Base-by-base conservation (phyloP, 2,329 filamentous ascomycete genomes). In the Ophiocordyceps polyrhachis-furcata region DNA sequence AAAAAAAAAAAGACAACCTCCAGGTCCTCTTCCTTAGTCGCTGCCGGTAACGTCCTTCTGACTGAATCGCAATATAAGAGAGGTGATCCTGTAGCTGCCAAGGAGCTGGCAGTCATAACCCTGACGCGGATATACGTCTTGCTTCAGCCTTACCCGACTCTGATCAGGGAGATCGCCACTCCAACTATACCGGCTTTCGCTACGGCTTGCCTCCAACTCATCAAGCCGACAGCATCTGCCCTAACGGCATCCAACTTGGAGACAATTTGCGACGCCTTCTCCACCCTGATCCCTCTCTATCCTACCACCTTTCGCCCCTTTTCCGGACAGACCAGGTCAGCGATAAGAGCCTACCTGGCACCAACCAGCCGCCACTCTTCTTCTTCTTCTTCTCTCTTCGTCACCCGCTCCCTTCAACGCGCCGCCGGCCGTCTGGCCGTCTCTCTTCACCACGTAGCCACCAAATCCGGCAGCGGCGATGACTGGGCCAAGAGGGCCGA, bases 141-240 rank as follows among this genome's bases (percentile, higher is more conserved):
- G 32, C 81, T 88, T 38, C 83, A 87, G 56, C 76, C 81, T 35
- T 87, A 87, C 56, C 84, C 82, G 48, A 91, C 85, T 9, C 68
- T 95, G 44, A 70, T 89, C 41, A 74, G 89, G 53, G 88, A 95
- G 58, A 84, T 95, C 48, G 88, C 83, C 1, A 93, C 87, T 0
- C 86, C 86, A 3, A 83, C 77, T 3, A 65, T 95, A 19, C 77
- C 84, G 1, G 65, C 73, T 1, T 93, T 89, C 54, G 71, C 88
- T 41, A 78, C 75, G 1, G 70, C 81, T 3, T 86, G 82, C 53
- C 61, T 94, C 41, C 77, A 81, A 53, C 68, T 89, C 41, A 63
- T 74, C 56, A 68, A 76, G 51, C 58, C 63, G 0, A 58, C 64
- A 0, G 59, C 66, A 2, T 46, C 54, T 11, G 53, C 48, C 14